Percentiles rank a stretch among this genome's conserved stretches.
Conservation (phyloP, 73 alveolate species). For the Blepharisma stoltei region DNA sequence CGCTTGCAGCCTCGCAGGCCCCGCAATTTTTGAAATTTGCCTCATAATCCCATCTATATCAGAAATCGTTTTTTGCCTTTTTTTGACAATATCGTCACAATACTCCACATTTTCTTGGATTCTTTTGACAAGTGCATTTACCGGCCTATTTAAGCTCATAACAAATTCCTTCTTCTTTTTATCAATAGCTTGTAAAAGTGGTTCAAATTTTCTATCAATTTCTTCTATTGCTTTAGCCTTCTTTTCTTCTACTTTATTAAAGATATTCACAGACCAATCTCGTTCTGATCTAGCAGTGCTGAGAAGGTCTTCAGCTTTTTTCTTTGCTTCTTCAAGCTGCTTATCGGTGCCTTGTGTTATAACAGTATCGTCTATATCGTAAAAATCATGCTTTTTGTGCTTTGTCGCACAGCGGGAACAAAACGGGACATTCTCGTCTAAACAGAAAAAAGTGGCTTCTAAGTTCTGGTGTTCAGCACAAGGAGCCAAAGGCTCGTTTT, state of each 20-base stretch:
- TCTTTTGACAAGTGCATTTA: neutral
- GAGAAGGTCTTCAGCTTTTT: neutral
- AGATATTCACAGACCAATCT: neutral
- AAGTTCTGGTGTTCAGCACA: neutral
- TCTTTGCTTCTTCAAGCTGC: neutral
- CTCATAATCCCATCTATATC: neutral
- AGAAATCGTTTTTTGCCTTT: neutral
- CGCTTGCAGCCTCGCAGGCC: conserved; percentile 5
- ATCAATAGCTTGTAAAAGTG: neutral
- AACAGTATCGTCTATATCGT: conserved; percentile 10
- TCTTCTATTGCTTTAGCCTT: neutral
- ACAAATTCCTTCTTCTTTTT: neutral
- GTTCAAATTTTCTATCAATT: neutral
- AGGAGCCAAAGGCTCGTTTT: neutral
- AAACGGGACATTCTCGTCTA: conserved; percentile 3
- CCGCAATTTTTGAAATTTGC: neutral
- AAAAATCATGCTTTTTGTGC: conserved; percentile 20
- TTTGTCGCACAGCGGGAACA: conserved; percentile 5
- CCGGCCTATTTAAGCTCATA: neutral
- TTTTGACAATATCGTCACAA: conserved; percentile 1
- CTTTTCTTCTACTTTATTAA: neutral
- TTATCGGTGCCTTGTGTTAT: conserved; percentile 21
- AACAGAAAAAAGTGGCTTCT: conserved; percentile 17
- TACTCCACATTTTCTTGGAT: conserved; percentile 3
- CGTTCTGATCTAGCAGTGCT: neutral